Conservation (phyloP, 768 basidiomycete genomes). For the Tulasnella sp. region DNA sequence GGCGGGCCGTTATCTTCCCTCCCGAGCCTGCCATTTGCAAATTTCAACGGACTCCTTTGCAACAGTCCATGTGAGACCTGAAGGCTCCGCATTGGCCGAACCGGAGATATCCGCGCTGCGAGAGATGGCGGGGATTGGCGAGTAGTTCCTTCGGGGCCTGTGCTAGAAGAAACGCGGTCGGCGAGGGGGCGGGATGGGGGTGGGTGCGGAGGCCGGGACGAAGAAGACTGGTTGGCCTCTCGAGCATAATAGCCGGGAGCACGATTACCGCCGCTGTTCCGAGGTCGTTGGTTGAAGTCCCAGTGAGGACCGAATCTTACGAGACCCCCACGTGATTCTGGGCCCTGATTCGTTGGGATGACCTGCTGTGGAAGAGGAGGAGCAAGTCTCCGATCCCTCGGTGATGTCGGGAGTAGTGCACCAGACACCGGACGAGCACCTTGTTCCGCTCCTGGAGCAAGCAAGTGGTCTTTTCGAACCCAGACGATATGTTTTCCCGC, state of each 20-base stretch:
- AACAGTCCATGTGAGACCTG: not conserved
- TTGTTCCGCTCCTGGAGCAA: not conserved
- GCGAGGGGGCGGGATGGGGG: not conserved
- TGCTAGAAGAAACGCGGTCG: not conserved
- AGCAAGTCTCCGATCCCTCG: not conserved
- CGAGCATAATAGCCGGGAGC: not conserved
- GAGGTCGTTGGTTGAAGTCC: not conserved
- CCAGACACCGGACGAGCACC: not conserved
- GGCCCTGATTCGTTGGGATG: not conserved
- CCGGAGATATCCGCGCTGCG: not conserved
- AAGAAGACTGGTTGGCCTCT: too few species aligned
- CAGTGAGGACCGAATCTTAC: not conserved
- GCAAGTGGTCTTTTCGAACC: not conserved
- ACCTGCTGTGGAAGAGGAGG: not conserved
- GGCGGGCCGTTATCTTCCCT: not conserved
- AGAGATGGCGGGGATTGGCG: not conserved
- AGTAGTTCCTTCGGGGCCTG: not conserved
- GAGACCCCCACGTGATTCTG: not conserved
- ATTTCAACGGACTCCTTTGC: not conserved
- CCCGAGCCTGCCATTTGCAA: not conserved
- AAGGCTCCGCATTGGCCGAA: not conserved
- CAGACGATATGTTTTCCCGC: not conserved
- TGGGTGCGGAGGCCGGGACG: not conserved
- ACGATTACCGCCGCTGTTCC: not conserved
- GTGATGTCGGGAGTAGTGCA: not conserved